phyloP scores from a whole-genome alignment of 805 yeast species.

The Candida ovalis region DNA sequence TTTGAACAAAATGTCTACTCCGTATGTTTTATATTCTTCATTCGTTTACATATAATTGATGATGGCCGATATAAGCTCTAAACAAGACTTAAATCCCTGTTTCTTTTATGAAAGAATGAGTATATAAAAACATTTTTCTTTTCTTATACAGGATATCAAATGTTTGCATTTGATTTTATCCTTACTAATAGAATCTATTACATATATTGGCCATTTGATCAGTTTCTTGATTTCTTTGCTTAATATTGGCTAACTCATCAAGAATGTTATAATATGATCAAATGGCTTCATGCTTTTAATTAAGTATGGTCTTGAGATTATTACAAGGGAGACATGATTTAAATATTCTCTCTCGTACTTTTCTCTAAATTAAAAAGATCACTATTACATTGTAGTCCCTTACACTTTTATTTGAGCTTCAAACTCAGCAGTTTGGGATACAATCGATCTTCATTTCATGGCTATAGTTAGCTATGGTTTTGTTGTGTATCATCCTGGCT shows the following conservation, averaged over 20 bases:
- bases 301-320: conserved; percentile 30
- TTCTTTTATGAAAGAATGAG: conserved; percentile 1
- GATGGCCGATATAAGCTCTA: neutral
- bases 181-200: neutral
- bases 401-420: neutral
- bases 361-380: conserved; percentile 27
- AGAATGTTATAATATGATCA: too few species aligned
- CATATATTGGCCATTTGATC: neutral
- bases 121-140: conserved; percentile 6
- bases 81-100: neutral
- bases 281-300: conserved; percentile 12
- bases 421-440: conserved; percentile 16
- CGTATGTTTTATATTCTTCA: conserved; percentile 20
- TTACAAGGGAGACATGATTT: conserved; percentile 23
- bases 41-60: neutral
- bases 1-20: conserved; percentile 27
- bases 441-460: conserved; percentile 20
- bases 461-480: conserved; percentile 23
- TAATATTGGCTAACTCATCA: neutral
- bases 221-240: neutral
- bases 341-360: conserved; percentile 28
- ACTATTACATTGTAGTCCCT: conserved; percentile 26
- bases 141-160: neutral
- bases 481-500: conserved; percentile 19
- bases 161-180: neutral